Conservation (phyloP, 257 asterid species). For the Forsythia viridissima region DNA sequence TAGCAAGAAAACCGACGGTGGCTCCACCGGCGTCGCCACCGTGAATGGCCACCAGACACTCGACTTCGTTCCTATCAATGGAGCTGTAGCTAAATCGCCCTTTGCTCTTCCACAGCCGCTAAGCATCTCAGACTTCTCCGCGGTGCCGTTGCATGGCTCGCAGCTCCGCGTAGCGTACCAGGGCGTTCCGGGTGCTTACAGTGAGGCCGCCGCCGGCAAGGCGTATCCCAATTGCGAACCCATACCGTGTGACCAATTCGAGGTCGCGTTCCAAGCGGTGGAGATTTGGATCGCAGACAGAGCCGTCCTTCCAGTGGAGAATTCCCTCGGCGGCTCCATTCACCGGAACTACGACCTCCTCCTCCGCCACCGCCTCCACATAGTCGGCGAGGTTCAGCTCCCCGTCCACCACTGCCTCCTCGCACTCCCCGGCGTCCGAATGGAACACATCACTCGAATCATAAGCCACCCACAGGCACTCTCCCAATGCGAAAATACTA, state of each 20-base stretch:
- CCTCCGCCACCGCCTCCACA: conserved; percentile 98
- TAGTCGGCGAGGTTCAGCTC: conserved; percentile 92
- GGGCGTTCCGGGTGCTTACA: conserved; percentile 96
- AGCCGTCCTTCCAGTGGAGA: conserved; percentile 94
- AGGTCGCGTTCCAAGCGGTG: conserved; percentile 92
- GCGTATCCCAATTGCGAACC: conserved; percentile 92
- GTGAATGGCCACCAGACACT: conserved; percentile 40
- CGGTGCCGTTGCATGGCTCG: conserved; percentile 89
- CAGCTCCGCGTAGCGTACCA: conserved; percentile 89
- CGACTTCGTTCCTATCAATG: conserved; percentile 26
- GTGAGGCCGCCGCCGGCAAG: conserved; percentile 96
- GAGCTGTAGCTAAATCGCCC: conserved; percentile 3
- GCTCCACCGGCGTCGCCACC: conserved; percentile 35
- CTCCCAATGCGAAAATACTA: conserved; percentile 87
- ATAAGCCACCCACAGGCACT: conserved; percentile 94
- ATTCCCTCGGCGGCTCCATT: conserved; percentile 90
- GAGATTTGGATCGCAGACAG: conserved; percentile 99
- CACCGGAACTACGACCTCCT: conserved; percentile 97
- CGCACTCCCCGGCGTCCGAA: conserved; percentile 87
- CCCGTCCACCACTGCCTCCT: conserved; percentile 91
- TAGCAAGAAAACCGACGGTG: conserved; percentile 31
- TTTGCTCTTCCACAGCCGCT: conserved; percentile 62
- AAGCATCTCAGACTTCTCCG: conserved; percentile 68
- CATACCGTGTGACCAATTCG: conserved; percentile 95
- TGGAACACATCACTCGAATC: conserved; percentile 73